These are phyloP conservation scores for Cardamine chenopodiifolia DNA, from an alignment of 345 rosid genomes.

Conservation along the genomic window DNA sequence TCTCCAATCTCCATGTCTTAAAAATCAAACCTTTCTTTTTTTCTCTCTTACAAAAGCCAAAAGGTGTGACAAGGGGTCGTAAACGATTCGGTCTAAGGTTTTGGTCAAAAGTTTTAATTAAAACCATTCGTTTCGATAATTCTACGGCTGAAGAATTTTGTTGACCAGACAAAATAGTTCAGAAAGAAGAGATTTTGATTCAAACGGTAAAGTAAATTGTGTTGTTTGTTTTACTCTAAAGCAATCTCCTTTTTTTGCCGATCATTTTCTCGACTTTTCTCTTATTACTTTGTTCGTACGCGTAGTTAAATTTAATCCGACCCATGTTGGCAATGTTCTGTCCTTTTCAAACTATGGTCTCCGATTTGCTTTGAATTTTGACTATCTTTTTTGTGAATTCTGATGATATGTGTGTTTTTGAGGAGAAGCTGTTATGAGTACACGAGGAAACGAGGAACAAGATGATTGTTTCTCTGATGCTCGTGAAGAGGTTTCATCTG, in stretches of 20 bases:
- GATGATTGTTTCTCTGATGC: conserved; percentile 63
- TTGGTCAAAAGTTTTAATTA: neutral
- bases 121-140: neutral
- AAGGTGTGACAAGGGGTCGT: neutral
- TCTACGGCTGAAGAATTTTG: neutral
- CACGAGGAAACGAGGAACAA: conserved; percentile 42
- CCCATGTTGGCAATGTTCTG: neutral
- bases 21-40: neutral
- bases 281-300: neutral
- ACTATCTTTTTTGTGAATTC: neutral
- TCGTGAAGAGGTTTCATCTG: conserved; percentile 58
- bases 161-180: neutral
- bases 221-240: conserved; percentile 15
- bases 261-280: neutral
- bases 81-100: conserved; percentile 17
- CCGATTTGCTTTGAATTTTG: neutral
- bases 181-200: neutral
- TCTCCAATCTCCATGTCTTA: neutral
- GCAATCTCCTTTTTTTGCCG: conserved; percentile 11
- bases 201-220: neutral
- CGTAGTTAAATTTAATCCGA: neutral
- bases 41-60: neutral
- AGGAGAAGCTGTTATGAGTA: conserved; percentile 51
- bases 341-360: neutral
- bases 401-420: neutral